phyloP scores from a whole-genome alignment of 2,329 filamentous ascomycete species.

The Ophiostoma perfectum region DNA sequence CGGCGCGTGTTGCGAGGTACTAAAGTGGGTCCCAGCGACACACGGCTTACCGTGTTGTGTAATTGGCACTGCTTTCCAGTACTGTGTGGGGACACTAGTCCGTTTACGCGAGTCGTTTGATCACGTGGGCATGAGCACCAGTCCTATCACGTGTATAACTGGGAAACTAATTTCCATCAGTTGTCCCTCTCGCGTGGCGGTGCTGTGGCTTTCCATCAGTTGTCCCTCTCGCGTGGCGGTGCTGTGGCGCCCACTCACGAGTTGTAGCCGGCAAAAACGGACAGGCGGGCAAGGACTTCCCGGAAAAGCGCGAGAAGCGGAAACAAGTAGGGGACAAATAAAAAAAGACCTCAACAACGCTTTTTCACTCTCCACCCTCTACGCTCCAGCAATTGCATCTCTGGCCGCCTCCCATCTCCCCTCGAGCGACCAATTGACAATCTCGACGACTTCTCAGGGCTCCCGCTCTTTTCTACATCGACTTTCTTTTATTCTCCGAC shows the following conservation, averaged over 20 bases:
- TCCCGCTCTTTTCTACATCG: conserved; percentile 8
- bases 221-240: conserved; percentile 2
- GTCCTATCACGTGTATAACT: background rate
- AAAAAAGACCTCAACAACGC: conserved; percentile 26
- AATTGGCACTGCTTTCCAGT: background rate
- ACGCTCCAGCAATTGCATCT: conserved; percentile 25
- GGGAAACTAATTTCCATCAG: background rate
- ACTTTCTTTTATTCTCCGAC: conserved; percentile 34
- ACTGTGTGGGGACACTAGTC: no score
- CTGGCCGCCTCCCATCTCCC: conserved; percentile 27
- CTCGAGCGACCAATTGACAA: conserved; percentile 33
- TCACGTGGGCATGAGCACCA: background rate
- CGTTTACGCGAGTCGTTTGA: no score
- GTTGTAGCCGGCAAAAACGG: conserved; percentile 26
- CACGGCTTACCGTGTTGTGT: background rate
- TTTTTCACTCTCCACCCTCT: conserved; percentile 21
- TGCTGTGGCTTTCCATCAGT: conserved; percentile 16
- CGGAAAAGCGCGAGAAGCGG: conserved; percentile 28
- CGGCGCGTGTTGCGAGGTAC: conserved; percentile 8
- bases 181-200: background rate
- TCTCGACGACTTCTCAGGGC: conserved; percentile 11
- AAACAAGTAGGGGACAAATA: conserved; percentile 22
- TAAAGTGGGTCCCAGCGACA: background rate
- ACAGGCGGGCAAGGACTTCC: conserved; percentile 26
- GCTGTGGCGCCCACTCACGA: conserved; percentile 22